These are phyloP conservation scores for Withania somnifera DNA, from an alignment of 305 asterid species.

Conservation along the genomic window DNA sequence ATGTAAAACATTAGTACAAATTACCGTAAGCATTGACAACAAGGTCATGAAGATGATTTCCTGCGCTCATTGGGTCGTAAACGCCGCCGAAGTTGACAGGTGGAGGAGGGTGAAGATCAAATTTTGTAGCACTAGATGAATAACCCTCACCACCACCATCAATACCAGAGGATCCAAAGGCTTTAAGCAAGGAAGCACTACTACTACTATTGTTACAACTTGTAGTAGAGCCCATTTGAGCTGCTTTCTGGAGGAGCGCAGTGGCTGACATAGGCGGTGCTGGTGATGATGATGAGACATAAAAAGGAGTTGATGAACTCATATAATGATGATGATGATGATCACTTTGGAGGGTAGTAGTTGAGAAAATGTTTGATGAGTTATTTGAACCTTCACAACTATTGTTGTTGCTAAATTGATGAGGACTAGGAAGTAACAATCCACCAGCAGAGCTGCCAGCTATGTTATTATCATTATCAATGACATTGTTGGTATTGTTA, in stretches of 20 bases:
- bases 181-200: constrained; percentile 38
- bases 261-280: constrained; percentile 67
- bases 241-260: constrained; percentile 72
- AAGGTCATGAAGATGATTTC: constrained; percentile 35
- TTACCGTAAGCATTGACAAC: constrained; percentile 22
- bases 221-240: constrained; percentile 56
- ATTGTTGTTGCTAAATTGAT: constrained; percentile 13
- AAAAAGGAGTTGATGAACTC: constrained; percentile 36
- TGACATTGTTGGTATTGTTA: too few relatives aligned
- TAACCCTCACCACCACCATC: background rate
- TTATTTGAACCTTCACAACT: constrained; percentile 30
- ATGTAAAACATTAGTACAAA: background rate
- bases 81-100: constrained; percentile 17
- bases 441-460: background rate
- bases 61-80: constrained; percentile 7
- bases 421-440: constrained; percentile 12
- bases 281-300: constrained; percentile 29
- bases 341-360: constrained; percentile 35
- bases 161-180: constrained; percentile 6
- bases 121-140: constrained; percentile 5
- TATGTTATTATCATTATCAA: background rate
- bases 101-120: background rate
- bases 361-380: constrained; percentile 21
- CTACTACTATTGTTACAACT: constrained; percentile 17
- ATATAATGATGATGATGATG: constrained; percentile 14